Percentiles rank a stretch among this genome's conserved stretches.
Conservation (phyloP, 768 basidiomycete genomes). For the Albatrellus ellisii region DNA sequence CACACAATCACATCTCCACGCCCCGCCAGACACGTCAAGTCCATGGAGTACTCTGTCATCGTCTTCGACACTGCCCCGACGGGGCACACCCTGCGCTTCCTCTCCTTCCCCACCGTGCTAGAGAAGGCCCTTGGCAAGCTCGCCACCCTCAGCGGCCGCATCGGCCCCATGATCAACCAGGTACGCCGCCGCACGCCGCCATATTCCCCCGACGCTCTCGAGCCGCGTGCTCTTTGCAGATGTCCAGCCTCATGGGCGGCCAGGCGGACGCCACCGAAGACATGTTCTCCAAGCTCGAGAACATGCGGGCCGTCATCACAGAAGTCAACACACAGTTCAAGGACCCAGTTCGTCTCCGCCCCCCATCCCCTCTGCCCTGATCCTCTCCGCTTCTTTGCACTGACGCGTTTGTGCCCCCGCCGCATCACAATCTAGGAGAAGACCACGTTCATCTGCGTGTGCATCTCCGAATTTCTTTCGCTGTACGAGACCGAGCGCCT, state of each 20-base stretch:
- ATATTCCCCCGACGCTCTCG: background rate
- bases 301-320: conserved; percentile 93
- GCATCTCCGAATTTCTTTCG: conserved; percentile 97
- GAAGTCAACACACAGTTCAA: conserved; percentile 99
- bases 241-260: conserved; percentile 95
- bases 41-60: conserved; percentile 99
- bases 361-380: background rate
- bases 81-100: conserved; percentile 94
- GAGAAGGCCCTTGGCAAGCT: conserved; percentile 97
- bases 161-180: conserved; percentile 95
- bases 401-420: background rate
- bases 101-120: conserved; percentile 96
- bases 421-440: no score
- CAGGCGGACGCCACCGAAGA: conserved; percentile 86
- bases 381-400: background rate
- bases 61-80: conserved; percentile 99
- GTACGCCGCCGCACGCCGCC: conserved; percentile 18
- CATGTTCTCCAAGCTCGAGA: conserved; percentile 97
- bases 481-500: conserved; percentile 98
- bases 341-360: conserved; percentile 60
- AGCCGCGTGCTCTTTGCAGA: conserved; percentile 29
- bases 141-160: conserved; percentile 83
- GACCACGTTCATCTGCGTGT: conserved; percentile 97
- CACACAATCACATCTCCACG: background rate
- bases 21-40: conserved; percentile 82